phyloP scores from a whole-genome alignment of 768 basidiomycete species.

The Hirschioporus abietinus region DNA sequence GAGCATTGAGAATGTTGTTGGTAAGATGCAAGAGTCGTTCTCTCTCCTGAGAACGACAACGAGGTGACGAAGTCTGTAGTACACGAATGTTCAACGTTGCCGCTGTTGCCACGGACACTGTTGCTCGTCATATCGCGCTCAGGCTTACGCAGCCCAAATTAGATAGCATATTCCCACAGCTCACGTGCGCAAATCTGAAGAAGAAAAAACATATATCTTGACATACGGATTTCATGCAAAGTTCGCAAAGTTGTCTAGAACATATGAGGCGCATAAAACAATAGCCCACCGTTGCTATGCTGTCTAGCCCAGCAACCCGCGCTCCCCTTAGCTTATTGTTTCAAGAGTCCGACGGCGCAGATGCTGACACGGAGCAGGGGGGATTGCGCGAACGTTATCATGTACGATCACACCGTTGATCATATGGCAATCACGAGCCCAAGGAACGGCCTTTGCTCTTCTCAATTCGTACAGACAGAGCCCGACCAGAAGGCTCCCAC shows the following conservation, averaged over 20 bases:
- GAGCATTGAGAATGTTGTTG: neutral
- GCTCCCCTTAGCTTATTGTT: neutral
- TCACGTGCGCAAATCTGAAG: neutral
- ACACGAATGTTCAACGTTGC: neutral
- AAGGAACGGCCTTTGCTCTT: neutral
- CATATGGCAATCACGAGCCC: slow-evolving; percentile 1
- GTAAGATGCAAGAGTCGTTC: neutral
- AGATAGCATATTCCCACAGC: neutral
- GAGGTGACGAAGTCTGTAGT: neutral
- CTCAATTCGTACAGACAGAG: neutral
- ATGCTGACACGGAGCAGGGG: neutral
- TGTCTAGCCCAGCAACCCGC: neutral
- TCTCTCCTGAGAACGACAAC: neutral
- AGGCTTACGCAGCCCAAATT: neutral
- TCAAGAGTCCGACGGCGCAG: neutral
- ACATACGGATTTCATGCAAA: neutral
- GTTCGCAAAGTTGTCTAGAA: neutral
- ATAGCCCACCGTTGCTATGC: neutral
- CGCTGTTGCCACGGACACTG: neutral
- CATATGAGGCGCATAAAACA: neutral
- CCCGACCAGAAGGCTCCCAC: neutral
- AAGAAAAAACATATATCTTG: neutral
- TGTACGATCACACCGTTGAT: neutral
- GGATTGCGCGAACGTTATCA: neutral
- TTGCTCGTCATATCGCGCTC: neutral